A percentile compares a stretch with the other conserved stretches of the same genome.
Conservation (phyloP, 306 rosid species). For the Dryas octopetala region DNA sequence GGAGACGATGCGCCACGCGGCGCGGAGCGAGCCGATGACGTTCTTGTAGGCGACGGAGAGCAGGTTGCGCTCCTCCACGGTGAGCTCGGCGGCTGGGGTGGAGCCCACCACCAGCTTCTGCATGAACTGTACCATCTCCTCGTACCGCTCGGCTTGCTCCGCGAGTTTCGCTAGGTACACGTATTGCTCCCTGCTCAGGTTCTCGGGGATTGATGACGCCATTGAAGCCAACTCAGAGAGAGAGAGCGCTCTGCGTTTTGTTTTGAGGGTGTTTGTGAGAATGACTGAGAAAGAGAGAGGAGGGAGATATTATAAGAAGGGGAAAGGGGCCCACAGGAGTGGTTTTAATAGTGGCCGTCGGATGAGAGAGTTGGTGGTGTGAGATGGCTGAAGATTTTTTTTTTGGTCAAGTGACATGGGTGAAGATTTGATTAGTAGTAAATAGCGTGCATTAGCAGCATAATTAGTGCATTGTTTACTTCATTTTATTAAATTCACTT, state of each 20-base stretch:
- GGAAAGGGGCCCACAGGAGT: not conserved
- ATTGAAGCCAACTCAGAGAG: slow-evolving; percentile 7
- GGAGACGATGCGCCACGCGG: slow-evolving; percentile 75
- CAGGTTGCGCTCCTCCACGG: slow-evolving; percentile 68
- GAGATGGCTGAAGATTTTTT: not conserved
- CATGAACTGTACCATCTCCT: slow-evolving; percentile 84
- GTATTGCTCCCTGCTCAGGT: slow-evolving; percentile 61
- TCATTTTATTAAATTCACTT: not conserved
- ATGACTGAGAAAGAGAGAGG: not conserved
- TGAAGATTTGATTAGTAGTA: too few relatives aligned
- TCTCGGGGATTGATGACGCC: slow-evolving; percentile 52
- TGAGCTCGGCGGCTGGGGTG: slow-evolving; percentile 67
- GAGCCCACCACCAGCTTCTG: slow-evolving; percentile 60
- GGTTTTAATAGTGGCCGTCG: slow-evolving; percentile 1
- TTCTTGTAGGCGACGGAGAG: slow-evolving; percentile 72
- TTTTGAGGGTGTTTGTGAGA: not conserved
- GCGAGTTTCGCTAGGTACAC: slow-evolving; percentile 70
- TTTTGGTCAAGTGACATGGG: too few relatives aligned
- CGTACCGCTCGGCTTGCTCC: slow-evolving; percentile 78
- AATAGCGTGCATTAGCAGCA: too few relatives aligned
- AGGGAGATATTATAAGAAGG: not conserved
- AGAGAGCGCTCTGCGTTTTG: not conserved
- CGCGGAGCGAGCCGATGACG: slow-evolving; percentile 74
- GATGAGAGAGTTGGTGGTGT: slow-evolving; percentile 2
- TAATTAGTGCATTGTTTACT: not conserved